phyloP scores from a whole-genome alignment of 768 basidiomycete genomes.

The Lentinula boryana region DNA sequence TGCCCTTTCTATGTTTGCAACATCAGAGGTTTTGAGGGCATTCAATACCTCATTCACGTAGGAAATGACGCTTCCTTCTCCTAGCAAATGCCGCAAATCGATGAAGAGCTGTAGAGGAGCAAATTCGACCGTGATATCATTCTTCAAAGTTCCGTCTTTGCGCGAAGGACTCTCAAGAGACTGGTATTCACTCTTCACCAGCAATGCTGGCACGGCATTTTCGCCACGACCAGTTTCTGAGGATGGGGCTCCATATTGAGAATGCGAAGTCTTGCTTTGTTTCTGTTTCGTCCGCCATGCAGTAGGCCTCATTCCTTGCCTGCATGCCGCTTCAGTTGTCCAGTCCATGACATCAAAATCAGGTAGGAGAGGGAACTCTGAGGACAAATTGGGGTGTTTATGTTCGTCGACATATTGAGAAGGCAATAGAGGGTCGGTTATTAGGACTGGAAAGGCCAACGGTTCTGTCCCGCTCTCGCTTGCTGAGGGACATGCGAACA shows the following conservation, averaged over 20 bases:
- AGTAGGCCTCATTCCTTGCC: constrained; percentile 47
- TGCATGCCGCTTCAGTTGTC: constrained; percentile 39
- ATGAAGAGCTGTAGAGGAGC: constrained; percentile 73
- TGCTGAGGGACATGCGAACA: constrained; percentile 36
- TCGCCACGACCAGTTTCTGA: constrained; percentile 1
- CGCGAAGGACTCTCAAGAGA: constrained; percentile 6
- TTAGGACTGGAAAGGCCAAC: constrained; percentile 58
- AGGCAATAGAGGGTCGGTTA: constrained; percentile 65
- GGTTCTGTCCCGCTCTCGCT: constrained; percentile 14
- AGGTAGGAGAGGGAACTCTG: constrained; percentile 33
- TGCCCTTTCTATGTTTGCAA: constrained; percentile 4
- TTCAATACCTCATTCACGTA: constrained; percentile 42
- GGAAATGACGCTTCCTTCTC: constrained; percentile 29
- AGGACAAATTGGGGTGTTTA: constrained; percentile 30
- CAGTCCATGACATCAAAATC: constrained; percentile 57
- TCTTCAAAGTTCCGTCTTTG: constrained; percentile 9
- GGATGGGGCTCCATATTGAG: constrained; percentile 12
- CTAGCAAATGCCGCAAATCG: constrained; percentile 48
- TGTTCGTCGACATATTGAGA: constrained; percentile 47
- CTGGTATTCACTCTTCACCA: constrained; percentile 9
- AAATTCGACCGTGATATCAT: constrained; percentile 34
- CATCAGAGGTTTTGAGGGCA: background rate
- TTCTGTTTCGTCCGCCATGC: constrained; percentile 52
- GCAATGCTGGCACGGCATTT: background rate
- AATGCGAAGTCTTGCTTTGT: constrained; percentile 15